Conservation (phyloP, 2,329 filamentous ascomycete species). For the Plectosphaerella cucumerina region DNA sequence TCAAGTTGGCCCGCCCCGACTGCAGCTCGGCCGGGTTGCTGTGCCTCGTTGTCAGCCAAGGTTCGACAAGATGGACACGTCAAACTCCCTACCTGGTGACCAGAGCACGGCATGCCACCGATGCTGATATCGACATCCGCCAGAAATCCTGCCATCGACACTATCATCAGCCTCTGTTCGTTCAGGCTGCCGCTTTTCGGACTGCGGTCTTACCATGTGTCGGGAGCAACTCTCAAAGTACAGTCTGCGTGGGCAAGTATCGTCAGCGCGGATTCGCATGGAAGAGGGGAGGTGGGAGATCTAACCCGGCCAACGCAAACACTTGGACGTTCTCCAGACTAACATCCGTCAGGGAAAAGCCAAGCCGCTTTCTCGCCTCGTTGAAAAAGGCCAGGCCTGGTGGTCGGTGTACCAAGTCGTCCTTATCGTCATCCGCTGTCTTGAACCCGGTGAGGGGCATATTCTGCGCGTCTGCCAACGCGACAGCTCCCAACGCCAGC, state of each 20-base stretch:
- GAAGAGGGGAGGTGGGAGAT: too few relatives aligned
- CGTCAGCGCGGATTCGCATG: too few relatives aligned
- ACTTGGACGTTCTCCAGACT: constrained; percentile 57
- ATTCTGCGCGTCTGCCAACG: constrained; percentile 45
- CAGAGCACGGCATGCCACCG: constrained; percentile 51
- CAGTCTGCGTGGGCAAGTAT: constrained; percentile 26
- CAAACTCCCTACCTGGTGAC: constrained; percentile 41
- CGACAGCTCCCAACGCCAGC: constrained; percentile 55
- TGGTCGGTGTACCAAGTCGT: constrained; percentile 45
- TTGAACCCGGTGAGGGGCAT: constrained; percentile 38
- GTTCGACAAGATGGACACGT: neutral
- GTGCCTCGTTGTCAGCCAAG: constrained; percentile 5
- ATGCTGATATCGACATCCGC: constrained; percentile 52
- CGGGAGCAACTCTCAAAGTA: constrained; percentile 47
- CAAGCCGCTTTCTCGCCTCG: constrained; percentile 56
- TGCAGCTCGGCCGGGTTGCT: constrained; percentile 40
- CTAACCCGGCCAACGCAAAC: constrained; percentile 50
- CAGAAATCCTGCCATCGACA: constrained; percentile 48
- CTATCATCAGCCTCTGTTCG: neutral
- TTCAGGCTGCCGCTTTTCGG: neutral
- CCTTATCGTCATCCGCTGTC: constrained; percentile 45
- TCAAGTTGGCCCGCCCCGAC: constrained; percentile 43
- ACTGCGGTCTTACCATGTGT: constrained; percentile 8
- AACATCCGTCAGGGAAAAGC: constrained; percentile 50
- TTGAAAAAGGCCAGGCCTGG: constrained; percentile 59